Conservation (phyloP, 2,329 filamentous ascomycete species). For the Canariomyces notabilis region DNA sequence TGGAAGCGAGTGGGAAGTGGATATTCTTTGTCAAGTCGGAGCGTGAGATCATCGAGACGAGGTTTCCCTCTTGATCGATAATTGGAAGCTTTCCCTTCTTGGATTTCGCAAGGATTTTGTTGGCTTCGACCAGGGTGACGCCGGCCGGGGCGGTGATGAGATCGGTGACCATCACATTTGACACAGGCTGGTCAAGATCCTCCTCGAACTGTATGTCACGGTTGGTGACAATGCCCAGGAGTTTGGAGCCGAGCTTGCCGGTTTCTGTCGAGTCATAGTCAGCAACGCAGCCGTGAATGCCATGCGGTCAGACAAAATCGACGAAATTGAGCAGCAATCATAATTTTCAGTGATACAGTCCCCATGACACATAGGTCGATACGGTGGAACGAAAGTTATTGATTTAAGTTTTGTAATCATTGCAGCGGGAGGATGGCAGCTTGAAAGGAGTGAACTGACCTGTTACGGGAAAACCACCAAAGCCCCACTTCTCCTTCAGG, state of each 20-base stretch:
- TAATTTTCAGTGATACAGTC: constrained; percentile 53
- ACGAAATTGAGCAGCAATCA: constrained; percentile 32
- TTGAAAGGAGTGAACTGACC: constrained; percentile 57
- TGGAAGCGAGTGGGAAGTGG: constrained; percentile 92
- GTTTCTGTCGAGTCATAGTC: constrained; percentile 58
- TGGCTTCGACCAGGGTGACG: constrained; percentile 81
- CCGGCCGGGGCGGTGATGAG: constrained; percentile 82
- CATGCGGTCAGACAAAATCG: constrained; percentile 26
- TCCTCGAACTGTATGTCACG: constrained; percentile 97
- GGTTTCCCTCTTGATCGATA: constrained; percentile 75
- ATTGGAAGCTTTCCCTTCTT: constrained; percentile 99
- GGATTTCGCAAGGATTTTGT: constrained; percentile 85
- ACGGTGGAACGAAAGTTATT: constrained; percentile 99
- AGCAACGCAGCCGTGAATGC: constrained; percentile 29
- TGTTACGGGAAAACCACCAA: constrained; percentile 96
- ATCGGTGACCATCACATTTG: constrained; percentile 91
- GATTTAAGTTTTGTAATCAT: constrained; percentile 77
- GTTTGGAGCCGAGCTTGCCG: constrained; percentile 89
- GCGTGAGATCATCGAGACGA: constrained; percentile 86
- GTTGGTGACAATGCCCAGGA: constrained; percentile 95
- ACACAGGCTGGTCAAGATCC: constrained; percentile 65
- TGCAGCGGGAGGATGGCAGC: constrained; percentile 15
- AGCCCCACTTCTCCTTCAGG: constrained; percentile 96
- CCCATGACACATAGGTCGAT: constrained; percentile 85
- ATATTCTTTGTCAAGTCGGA: constrained; percentile 99